Conservation (phyloP, 805 yeast genomes). For the Lipomyces spencermartinsiae region DNA sequence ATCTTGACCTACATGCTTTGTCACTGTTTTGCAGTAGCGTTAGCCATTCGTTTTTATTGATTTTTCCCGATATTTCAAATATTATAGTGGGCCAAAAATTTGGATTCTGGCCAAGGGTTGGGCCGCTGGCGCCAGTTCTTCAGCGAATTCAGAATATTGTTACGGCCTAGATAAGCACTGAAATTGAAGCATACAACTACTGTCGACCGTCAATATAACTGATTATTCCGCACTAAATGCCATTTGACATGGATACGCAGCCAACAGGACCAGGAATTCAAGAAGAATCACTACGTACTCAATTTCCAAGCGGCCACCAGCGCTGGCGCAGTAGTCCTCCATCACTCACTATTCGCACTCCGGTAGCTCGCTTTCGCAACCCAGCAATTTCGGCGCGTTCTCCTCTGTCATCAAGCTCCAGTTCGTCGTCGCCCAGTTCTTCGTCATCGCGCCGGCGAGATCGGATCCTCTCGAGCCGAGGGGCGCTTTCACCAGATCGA, state of each 20-base stretch:
- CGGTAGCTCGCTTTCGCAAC: background rate
- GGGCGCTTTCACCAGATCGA: slow-evolving; percentile 35
- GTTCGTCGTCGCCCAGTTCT: slow-evolving; percentile 11
- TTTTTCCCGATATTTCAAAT: background rate
- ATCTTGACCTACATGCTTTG: background rate
- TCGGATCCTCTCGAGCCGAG: slow-evolving; percentile 23
- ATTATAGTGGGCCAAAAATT: background rate
- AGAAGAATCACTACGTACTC: background rate
- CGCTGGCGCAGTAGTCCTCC: slow-evolving; percentile 5
- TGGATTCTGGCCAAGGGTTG: background rate
- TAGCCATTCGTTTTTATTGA: background rate
- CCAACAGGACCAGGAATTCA: background rate
- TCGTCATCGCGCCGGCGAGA: slow-evolving; percentile 18
- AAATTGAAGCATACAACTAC: background rate
- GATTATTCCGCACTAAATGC: background rate
- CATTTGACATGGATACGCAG: background rate
- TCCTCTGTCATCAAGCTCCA: slow-evolving; percentile 9
- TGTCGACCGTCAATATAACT: background rate
- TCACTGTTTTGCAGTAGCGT: background rate
- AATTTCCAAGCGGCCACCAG: background rate
- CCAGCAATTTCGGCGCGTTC: background rate
- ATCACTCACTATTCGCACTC: slow-evolving; percentile 9
- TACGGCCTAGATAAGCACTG: background rate
- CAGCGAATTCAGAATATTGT: background rate
- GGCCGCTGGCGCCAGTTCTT: background rate